These are phyloP conservation scores for Kwoniella botswanensis DNA, from an alignment of 768 basidiomycete genomes.

Conservation along the genomic window DNA sequence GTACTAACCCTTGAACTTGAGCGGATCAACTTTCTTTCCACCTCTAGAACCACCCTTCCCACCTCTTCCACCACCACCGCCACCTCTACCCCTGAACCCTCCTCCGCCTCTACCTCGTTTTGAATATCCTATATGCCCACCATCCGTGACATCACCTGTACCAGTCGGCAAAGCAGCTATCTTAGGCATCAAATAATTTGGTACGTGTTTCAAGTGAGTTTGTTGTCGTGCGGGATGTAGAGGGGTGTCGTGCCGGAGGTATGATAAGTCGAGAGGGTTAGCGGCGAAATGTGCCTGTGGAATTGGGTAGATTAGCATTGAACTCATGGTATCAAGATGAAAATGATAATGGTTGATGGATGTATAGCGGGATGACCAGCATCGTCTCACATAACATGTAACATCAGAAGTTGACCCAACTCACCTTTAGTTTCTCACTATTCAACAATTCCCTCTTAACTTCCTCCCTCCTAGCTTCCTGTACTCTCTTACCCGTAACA, in stretches of 20 bases:
- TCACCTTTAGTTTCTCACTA: constrained; percentile 93
- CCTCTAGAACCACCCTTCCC: constrained; percentile 61
- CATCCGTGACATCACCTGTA: constrained; percentile 58
- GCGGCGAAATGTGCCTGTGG: constrained; percentile 94
- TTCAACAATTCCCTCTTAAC: constrained; percentile 90
- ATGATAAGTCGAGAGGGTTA: constrained; percentile 90
- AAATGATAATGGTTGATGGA: too few relatives aligned
- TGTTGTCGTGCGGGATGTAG: constrained; percentile 88
- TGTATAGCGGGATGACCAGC: too few relatives aligned
- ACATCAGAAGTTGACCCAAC: constrained; percentile 31
- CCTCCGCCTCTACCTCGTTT: constrained; percentile 66
- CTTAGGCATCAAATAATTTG: constrained; percentile 85
- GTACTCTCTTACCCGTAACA: constrained; percentile 82
- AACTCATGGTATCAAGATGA: background rate
- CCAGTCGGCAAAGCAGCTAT: constrained; percentile 63
- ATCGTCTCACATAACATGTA: background rate
- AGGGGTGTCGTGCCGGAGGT: constrained; percentile 90
- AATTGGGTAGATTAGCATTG: background rate
- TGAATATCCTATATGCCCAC: constrained; percentile 75
- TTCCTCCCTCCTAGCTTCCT: constrained; percentile 92
- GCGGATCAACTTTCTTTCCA: constrained; percentile 77
- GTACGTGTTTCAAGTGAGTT: constrained; percentile 93
- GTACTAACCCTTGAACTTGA: constrained; percentile 62
- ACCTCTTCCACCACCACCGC: constrained; percentile 62
- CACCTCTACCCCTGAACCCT: constrained; percentile 64